Evolutionary conservation across 2,329 filamentous ascomycete genomes (phyloP).

Genomic region (Rasamsonia emersonii): DNA sequence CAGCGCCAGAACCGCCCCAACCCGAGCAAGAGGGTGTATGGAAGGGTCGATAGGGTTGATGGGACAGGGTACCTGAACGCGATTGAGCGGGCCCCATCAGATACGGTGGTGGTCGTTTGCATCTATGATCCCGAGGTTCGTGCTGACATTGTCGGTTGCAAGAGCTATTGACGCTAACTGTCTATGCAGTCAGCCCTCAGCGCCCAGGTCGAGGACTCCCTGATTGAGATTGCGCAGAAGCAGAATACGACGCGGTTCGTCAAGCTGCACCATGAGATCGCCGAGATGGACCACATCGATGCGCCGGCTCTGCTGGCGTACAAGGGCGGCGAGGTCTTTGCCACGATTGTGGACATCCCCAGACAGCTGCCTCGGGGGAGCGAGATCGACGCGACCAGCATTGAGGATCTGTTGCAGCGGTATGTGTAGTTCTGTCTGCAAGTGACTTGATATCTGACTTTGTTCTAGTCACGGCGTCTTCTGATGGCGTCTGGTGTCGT

Average conservation of each 20-base stretch:
- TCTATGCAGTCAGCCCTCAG: slow-evolving; percentile 63
- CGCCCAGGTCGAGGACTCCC: slow-evolving; percentile 65
- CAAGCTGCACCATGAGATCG: slow-evolving; percentile 83
- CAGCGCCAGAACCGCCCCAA: slow-evolving; percentile 59
- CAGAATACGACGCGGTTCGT: slow-evolving; percentile 73
- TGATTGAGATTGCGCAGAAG: slow-evolving; percentile 63
- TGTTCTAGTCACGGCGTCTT: slow-evolving; percentile 6
- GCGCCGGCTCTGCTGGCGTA: slow-evolving; percentile 87
- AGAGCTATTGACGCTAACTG: slow-evolving; percentile 4
- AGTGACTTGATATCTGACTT: background rate
- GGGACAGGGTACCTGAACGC: slow-evolving; percentile 90
- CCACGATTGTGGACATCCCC: slow-evolving; percentile 77
- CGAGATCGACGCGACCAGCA: slow-evolving; percentile 42
- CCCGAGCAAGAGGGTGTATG: slow-evolving; percentile 69
- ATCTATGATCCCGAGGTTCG: slow-evolving; percentile 81
- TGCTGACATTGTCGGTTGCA: background rate
- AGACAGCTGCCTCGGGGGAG: slow-evolving; percentile 65
- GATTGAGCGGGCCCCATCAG: slow-evolving; percentile 75
- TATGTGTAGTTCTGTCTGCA: slow-evolving; percentile 24
- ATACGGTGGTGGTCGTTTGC: slow-evolving; percentile 83
- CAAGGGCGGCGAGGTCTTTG: slow-evolving; percentile 80
- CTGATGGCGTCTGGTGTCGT: slow-evolving; percentile 3
- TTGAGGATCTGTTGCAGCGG: slow-evolving; percentile 51
- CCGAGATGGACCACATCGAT: slow-evolving; percentile 84
- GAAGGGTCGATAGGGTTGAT: slow-evolving; percentile 74